Evolutionary conservation across 225 moss, liverwort and hornwort species (phyloP).

Genomic region (Sphagnum contortum): DNA sequence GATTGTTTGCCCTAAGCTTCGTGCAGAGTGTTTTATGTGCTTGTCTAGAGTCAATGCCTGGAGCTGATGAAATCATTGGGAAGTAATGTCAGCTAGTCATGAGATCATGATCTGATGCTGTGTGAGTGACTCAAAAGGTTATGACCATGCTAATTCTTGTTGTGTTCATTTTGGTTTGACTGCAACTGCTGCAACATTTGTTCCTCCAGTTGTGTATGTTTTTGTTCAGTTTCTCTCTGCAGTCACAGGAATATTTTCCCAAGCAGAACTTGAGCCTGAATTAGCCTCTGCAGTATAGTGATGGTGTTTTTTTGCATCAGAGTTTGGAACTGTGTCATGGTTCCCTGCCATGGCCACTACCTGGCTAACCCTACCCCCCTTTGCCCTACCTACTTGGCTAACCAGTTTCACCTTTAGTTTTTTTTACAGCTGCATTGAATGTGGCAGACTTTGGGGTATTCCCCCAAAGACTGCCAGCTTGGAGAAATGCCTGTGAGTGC

Average conservation of each 20-base stretch:
- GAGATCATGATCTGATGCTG: background rate
- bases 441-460: no score
- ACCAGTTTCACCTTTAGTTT: no score
- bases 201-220: conserved; percentile 6
- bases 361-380: no score
- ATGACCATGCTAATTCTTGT: background rate
- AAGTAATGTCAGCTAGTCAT: background rate
- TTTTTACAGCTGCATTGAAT: no score
- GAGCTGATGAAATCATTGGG: background rate
- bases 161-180: background rate
- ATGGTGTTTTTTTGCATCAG: no score
- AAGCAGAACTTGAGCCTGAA: background rate
- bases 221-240: background rate
- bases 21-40: background rate
- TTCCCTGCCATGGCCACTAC: no score
- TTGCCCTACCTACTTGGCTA: no score
- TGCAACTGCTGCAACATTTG: background rate
- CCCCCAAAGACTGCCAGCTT: no score
- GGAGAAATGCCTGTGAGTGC: no score
- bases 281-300: no score
- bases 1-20: background rate
- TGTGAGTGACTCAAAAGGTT: background rate
- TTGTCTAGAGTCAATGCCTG: background rate
- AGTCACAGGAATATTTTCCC: background rate
- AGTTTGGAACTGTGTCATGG: no score